A percentile compares a stretch with the other conserved stretches of the same genome.
These are phyloP conservation scores for Bromus sterilis DNA, from an alignment of 176 grass and related monocot species.

Conservation along the genomic window DNA sequence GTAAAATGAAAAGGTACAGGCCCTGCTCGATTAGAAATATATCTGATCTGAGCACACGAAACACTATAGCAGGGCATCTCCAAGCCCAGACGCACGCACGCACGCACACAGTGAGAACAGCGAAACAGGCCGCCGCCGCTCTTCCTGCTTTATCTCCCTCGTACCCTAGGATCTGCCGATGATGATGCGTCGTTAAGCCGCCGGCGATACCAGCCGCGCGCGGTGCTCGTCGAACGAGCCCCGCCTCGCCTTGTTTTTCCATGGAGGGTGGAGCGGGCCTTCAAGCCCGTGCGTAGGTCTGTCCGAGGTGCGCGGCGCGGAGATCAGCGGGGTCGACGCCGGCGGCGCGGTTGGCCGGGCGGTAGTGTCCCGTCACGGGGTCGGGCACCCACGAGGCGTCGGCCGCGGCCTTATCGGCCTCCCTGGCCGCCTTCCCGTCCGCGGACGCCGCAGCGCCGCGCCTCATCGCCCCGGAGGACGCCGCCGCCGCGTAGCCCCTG, in stretches of 20 bases:
- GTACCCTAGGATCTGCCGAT: no score
- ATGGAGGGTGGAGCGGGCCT: background rate
- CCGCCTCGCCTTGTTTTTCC: background rate
- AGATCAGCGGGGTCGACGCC: constrained; percentile 62
- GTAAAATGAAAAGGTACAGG: no score
- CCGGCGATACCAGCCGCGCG: background rate
- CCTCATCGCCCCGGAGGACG: constrained; percentile 25
- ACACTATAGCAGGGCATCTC: no score
- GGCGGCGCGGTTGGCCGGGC: constrained; percentile 32
- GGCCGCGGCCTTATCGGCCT: constrained; percentile 26
- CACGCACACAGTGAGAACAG: no score
- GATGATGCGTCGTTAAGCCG: background rate
- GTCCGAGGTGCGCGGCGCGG: constrained; percentile 43
- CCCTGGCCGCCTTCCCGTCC: constrained; percentile 1
- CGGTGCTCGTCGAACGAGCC: no score
- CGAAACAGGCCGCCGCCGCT: no score
- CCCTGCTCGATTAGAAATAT: no score
- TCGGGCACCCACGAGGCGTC: constrained; percentile 52
- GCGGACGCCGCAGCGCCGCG: constrained; percentile 8
- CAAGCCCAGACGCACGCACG: no score
- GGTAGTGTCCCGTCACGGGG: constrained; percentile 69
- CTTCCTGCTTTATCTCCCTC: no score
- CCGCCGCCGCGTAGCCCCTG: constrained; percentile 45
- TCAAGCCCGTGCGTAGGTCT: constrained; percentile 23
- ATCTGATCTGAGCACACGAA: no score